Percentiles rank a stretch among this genome's conserved stretches.
phyloP scores from a whole-genome alignment of 805 yeast species.

The Candida vartiovaarae region DNA sequence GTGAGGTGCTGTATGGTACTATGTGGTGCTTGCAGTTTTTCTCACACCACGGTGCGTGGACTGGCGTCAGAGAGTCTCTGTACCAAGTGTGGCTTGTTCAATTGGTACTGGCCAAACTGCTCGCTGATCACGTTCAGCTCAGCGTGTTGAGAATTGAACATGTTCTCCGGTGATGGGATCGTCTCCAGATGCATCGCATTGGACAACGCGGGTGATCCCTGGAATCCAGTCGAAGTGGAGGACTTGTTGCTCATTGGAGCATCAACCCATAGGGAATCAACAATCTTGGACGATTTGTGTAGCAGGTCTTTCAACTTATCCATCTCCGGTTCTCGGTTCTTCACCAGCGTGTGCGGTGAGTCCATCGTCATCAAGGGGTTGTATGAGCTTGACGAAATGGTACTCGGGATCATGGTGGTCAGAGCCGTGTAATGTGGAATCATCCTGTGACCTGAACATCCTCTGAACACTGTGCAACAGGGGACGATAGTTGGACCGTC shows the following conservation, averaged over 20 bases:
- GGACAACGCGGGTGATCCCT: too few relatives aligned
- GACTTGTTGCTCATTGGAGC: constrained; percentile 1
- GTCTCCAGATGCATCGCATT: too few relatives aligned
- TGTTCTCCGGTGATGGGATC: too few relatives aligned
- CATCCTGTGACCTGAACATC: background rate
- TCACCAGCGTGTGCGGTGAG: too few relatives aligned
- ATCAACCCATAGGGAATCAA: constrained; percentile 4
- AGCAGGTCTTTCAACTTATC: background rate
- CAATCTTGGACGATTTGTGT: background rate
- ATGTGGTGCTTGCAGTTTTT: too few relatives aligned
- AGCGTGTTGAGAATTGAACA: too few relatives aligned
- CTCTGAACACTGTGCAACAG: constrained; percentile 9
- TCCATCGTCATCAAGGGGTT: background rate
- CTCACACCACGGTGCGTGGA: too few relatives aligned
- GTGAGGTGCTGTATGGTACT: too few relatives aligned
- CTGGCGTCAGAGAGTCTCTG: too few relatives aligned
- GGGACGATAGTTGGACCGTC: constrained; percentile 16
- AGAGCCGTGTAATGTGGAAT: background rate
- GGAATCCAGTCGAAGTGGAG: background rate
- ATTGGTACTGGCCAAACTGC: too few relatives aligned
- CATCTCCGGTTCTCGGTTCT: background rate
- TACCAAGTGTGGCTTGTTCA: too few relatives aligned
- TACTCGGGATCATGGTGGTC: background rate
- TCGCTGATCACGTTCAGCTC: too few relatives aligned
- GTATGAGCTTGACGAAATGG: background rate